Evolutionary conservation across 164 flowering plant species (phyloP).

Genomic region (Annona squamosa): DNA sequence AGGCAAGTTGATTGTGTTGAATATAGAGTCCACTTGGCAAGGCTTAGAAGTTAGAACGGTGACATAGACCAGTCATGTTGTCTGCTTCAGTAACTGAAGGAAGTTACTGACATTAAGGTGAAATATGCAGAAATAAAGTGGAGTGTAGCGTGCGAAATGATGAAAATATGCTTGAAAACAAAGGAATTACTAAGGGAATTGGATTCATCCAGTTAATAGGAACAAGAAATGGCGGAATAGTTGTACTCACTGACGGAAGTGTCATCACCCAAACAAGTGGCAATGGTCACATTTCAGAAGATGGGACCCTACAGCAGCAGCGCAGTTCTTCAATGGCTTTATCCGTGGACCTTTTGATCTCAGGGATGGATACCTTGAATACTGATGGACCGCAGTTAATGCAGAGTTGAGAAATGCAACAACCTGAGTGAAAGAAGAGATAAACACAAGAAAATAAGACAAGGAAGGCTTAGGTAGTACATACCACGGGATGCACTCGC

Average conservation of each 20-base stretch:
- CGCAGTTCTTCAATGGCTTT: slow-evolving; percentile 54
- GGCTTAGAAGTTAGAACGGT: too few relatives aligned
- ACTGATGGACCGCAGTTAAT: slow-evolving; percentile 25
- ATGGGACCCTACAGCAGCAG: slow-evolving; percentile 43
- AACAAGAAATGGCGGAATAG: not conserved
- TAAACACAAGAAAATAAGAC: not conserved
- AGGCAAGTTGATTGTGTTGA: too few relatives aligned
- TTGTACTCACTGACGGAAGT: not conserved
- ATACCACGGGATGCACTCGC: slow-evolving; percentile 54
- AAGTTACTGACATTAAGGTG: too few relatives aligned
- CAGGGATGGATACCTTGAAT: slow-evolving; percentile 59
- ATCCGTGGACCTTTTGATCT: slow-evolving; percentile 46
- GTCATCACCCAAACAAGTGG: not conserved
- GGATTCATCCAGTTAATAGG: not conserved
- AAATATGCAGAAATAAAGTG: too few relatives aligned
- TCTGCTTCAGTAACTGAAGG: too few relatives aligned
- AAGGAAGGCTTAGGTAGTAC: slow-evolving; percentile 3
- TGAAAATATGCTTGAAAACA: too few relatives aligned
- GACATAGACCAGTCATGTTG: too few relatives aligned
- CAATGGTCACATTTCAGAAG: slow-evolving; percentile 14
- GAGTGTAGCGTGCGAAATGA: too few relatives aligned
- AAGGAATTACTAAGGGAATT: not conserved
- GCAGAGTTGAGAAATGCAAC: not conserved
- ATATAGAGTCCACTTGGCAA: too few relatives aligned
- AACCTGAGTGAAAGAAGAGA: not conserved